Evolutionary conservation across 2,329 filamentous ascomycete species (phyloP).

Genomic region (Neofusicoccum umdonicola): DNA sequence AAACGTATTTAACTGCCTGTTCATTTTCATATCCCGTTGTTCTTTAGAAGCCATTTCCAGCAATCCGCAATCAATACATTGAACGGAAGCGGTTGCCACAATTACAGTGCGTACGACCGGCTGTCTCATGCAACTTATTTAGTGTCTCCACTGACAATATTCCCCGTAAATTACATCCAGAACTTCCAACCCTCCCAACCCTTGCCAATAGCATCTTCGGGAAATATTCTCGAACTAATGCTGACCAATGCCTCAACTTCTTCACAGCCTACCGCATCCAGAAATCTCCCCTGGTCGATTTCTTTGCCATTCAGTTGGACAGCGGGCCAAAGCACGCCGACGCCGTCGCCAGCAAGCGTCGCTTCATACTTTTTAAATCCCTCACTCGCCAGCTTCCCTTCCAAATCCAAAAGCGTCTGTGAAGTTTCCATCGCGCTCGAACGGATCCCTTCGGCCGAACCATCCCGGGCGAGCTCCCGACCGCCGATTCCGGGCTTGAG

Average conservation of each 20-base stretch:
- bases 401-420: constrained; percentile 59
- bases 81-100: too few species aligned
- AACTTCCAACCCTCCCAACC: constrained; percentile 42
- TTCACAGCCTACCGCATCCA: constrained; percentile 78
- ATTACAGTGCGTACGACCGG: too few species aligned
- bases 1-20: too few species aligned
- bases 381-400: constrained; percentile 55
- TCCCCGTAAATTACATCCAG: constrained; percentile 25
- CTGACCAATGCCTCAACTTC: constrained; percentile 87
- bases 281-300: constrained; percentile 85
- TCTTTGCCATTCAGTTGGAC: constrained; percentile 89
- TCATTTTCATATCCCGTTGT: too few species aligned
- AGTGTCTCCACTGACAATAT: too few species aligned
- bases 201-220: constrained; percentile 22
- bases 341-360: constrained; percentile 86
- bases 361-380: constrained; percentile 85
- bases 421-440: constrained; percentile 44
- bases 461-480: constrained; percentile 13
- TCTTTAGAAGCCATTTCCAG: too few species aligned
- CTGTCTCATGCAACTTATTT: too few species aligned
- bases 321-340: constrained; percentile 91
- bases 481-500: constrained; percentile 61
- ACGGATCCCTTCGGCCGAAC: constrained; percentile 27
- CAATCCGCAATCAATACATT: too few species aligned
- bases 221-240: constrained; percentile 45